Percentiles rank a stretch among this genome's conserved stretches.
These are phyloP conservation scores for Nidularia pulvinata DNA, from an alignment of 768 basidiomycete genomes.

Conservation along the genomic window DNA sequence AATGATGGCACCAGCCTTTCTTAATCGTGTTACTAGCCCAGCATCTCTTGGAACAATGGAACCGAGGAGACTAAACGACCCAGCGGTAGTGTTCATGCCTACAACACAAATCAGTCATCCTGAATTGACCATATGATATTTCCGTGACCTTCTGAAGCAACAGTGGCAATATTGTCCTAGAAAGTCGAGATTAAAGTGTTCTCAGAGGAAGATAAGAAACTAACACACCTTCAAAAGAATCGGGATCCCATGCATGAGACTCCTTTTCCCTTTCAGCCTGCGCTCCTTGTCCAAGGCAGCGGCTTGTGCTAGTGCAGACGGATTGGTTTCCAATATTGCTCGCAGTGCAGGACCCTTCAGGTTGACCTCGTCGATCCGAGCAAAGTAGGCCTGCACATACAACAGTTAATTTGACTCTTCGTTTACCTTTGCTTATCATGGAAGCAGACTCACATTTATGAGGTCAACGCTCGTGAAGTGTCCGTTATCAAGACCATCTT, in stretches of 20 bases:
- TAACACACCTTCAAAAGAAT: slow-evolving; percentile 50
- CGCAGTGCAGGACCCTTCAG: slow-evolving; percentile 54
- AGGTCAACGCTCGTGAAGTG: slow-evolving; percentile 61
- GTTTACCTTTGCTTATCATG: slow-evolving; percentile 10
- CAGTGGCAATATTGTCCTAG: slow-evolving; percentile 49
- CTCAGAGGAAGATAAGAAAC: too few relatives aligned
- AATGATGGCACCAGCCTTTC: slow-evolving; percentile 42
- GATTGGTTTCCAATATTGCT: slow-evolving; percentile 59
- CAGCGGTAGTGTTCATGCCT: slow-evolving; percentile 48
- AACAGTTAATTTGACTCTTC: neutral
- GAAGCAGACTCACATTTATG: slow-evolving; percentile 41
- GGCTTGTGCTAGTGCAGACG: slow-evolving; percentile 50
- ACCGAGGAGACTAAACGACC: slow-evolving; percentile 38
- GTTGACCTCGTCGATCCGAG: slow-evolving; percentile 72
- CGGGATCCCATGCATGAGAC: slow-evolving; percentile 54
- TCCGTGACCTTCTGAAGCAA: slow-evolving; percentile 34
- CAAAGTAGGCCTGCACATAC: slow-evolving; percentile 53
- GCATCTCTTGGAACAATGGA: slow-evolving; percentile 45
- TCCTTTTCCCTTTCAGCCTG: slow-evolving; percentile 35
- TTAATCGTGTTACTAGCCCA: slow-evolving; percentile 38
- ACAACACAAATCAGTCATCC: neutral
- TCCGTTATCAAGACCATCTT: slow-evolving; percentile 46
- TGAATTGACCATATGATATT: neutral
- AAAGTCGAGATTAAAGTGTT: too few relatives aligned
- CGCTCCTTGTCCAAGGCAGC: slow-evolving; percentile 48